Conservation (phyloP, 768 basidiomycete genomes). For the Suillus paluster region DNA sequence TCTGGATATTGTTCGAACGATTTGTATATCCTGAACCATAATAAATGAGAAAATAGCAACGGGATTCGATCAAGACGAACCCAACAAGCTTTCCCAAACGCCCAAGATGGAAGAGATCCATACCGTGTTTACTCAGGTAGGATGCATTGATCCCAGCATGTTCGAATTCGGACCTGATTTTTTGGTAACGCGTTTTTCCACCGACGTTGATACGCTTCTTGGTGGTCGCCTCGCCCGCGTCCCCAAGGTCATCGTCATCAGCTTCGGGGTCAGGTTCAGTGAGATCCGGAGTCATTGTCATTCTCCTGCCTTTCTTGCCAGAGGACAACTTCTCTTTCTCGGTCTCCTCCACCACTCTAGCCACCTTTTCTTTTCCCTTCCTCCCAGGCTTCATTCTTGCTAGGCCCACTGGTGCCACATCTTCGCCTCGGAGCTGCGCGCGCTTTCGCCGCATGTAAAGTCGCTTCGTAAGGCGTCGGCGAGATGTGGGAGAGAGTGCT, state of each 20-base stretch:
- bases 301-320: slow-evolving; percentile 17
- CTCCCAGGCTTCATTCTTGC: slow-evolving; percentile 46
- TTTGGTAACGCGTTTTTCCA: slow-evolving; percentile 45
- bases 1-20: slow-evolving; percentile 29
- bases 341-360: background rate
- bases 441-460: slow-evolving; percentile 76
- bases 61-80: slow-evolving; percentile 37
- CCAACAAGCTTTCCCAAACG: slow-evolving; percentile 44
- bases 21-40: slow-evolving; percentile 27
- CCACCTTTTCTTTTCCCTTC: slow-evolving; percentile 8
- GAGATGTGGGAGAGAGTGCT: slow-evolving; percentile 50
- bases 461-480: slow-evolving; percentile 62
- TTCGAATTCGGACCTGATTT: slow-evolving; percentile 45
- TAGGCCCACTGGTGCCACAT: slow-evolving; percentile 6
- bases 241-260: slow-evolving; percentile 13
- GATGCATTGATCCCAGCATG: slow-evolving; percentile 50
- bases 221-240: slow-evolving; percentile 10
- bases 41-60: slow-evolving; percentile 22
- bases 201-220: slow-evolving; percentile 35
- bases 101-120: slow-evolving; percentile 47
- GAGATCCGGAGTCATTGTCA: slow-evolving; percentile 7
- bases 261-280: slow-evolving; percentile 15
- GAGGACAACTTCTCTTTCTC: slow-evolving; percentile 2
- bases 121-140: slow-evolving; percentile 44
- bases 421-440: slow-evolving; percentile 48